phyloP scores from a whole-genome alignment of 176 grass and related monocot genomes.

The Oropetium thomaeum region DNA sequence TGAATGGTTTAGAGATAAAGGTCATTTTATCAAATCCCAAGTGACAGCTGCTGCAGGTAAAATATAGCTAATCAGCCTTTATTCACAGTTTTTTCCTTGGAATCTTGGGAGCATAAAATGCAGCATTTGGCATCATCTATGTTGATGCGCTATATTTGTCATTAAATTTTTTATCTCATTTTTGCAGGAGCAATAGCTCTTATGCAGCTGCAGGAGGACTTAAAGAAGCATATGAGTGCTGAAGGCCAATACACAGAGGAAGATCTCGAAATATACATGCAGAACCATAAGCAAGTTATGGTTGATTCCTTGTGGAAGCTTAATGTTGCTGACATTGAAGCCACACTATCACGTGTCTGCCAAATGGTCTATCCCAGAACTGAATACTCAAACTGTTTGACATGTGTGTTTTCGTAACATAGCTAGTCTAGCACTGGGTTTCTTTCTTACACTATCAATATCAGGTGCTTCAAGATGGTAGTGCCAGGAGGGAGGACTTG shows the following conservation, averaged over 20 bases:
- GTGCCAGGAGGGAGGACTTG: slow-evolving; percentile 71
- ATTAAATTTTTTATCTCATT: slow-evolving; percentile 20
- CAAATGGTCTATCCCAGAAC: slow-evolving; percentile 72
- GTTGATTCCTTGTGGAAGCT: slow-evolving; percentile 99
- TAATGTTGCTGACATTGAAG: slow-evolving; percentile 98
- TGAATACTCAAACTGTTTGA: slow-evolving; percentile 10
- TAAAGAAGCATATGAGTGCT: slow-evolving; percentile 72
- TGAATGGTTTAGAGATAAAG: slow-evolving; percentile 99
- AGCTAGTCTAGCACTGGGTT: slow-evolving; percentile 1
- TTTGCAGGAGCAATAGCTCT: slow-evolving; percentile 90
- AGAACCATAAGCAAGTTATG: slow-evolving; percentile 90
- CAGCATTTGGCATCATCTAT: background rate
- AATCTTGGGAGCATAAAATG: slow-evolving; percentile 2
- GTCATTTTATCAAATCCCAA: slow-evolving; percentile 99
- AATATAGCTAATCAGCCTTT: slow-evolving; percentile 11
- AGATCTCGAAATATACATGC: slow-evolving; percentile 74
- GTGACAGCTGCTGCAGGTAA: slow-evolving; percentile 90
- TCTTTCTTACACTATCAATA: slow-evolving; percentile 31
- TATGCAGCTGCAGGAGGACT: slow-evolving; percentile 91
- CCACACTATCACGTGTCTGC: slow-evolving; percentile 86
- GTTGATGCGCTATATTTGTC: slow-evolving; percentile 14
- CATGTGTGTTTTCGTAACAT: slow-evolving; percentile 13
- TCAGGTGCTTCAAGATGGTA: slow-evolving; percentile 85
- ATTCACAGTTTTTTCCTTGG: background rate
- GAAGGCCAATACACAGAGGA: slow-evolving; percentile 82